Evolutionary conservation across 2,329 filamentous ascomycete species (phyloP), one percentile per base, ranked within the genome.

Genomic region (Aspergillus sclerotialis): DNA sequence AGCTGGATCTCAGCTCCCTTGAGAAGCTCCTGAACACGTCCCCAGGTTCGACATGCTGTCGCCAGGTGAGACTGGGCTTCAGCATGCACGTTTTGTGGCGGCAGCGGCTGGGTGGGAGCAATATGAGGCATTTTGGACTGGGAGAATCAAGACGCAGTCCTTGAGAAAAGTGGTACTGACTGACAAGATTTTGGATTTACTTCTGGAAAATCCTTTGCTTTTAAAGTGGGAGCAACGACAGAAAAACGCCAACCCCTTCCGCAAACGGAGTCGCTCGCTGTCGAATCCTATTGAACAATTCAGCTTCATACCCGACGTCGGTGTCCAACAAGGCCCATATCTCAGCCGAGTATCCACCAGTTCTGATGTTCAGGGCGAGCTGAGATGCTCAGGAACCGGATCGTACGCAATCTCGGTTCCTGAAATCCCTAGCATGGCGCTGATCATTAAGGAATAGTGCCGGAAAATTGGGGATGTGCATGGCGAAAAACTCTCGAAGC

Each of bases 31-130:
- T 23, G 19, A 23, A 23, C 19, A 23, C 19, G 19, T 6, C 19
- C 10, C 19, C 19, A 23, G 19, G 10, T 23, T 23, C 19, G 19
- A 23, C 19, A 23, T 23, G 19, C 19, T 10, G 19, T 23, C 19
- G 19, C 19, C 19, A 23, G 19, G 19, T 23, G 19, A 10, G 19
- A 23, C 19, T 23, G 19, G 58, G 56, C 7, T 37, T 63, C 10
- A 61, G 61, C 10, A 43, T 64, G 18, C 63, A 62, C 35, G 52
- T 23, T 7, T 10, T 23, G 19, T 10, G 19, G 19, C 19, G 19
- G 7, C 6, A 23, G 19, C 19, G 19, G 19, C 19, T 23, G 19
- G 19, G 19, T 10, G 10, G 19, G 7, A 10, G 19, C 10, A 23
- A 23, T 7, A 23, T 23, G 19, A 23, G 19, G 19, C 19, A 23